A percentile compares a stretch with the other conserved stretches of the same genome.
These are phyloP conservation scores for Xanthoparmelia taractica DNA, from an alignment of 495 filamentous ascomycete species.

Conservation along the genomic window DNA sequence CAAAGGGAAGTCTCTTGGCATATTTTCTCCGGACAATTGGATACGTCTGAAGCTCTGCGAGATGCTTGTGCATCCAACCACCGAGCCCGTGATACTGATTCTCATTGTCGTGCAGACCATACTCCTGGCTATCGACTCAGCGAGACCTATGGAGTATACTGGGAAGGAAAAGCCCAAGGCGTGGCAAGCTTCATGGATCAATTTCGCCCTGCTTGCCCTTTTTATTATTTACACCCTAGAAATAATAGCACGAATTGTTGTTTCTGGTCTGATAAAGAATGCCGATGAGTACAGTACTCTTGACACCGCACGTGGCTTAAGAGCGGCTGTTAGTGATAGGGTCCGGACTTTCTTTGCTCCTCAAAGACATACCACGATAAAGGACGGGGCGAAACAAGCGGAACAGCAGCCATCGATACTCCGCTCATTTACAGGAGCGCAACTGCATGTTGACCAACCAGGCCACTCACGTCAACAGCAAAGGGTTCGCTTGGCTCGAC, in stretches of 20 bases:
- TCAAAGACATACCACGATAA: slow-evolving; percentile 60
- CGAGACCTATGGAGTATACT: slow-evolving; percentile 52
- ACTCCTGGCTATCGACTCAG: slow-evolving; percentile 73
- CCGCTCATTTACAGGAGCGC: slow-evolving; percentile 73
- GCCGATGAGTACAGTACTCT: slow-evolving; percentile 76
- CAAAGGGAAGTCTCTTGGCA: slow-evolving; percentile 74
- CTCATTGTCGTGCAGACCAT: slow-evolving; percentile 85
- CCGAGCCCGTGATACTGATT: slow-evolving; percentile 78
- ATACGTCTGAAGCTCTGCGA: slow-evolving; percentile 72
- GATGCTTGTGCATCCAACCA: slow-evolving; percentile 77
- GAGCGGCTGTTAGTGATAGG: slow-evolving; percentile 65
- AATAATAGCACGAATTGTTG: slow-evolving; percentile 69
- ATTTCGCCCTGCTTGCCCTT: slow-evolving; percentile 71
- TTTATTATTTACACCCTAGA: slow-evolving; percentile 92
- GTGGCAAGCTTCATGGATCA: slow-evolving; percentile 65
- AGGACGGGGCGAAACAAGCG: slow-evolving; percentile 32
- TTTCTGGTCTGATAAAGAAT: slow-evolving; percentile 89
- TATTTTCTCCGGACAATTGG: slow-evolving; percentile 70
- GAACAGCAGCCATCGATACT: slow-evolving; percentile 53
- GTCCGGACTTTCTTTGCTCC: slow-evolving; percentile 70
- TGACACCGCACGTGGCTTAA: slow-evolving; percentile 61
- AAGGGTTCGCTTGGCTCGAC: slow-evolving; percentile 73
- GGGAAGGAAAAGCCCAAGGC: slow-evolving; percentile 34
- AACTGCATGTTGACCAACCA: slow-evolving; percentile 42
- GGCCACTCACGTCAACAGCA: slow-evolving; percentile 71